phyloP scores from a whole-genome alignment of 225 moss, liverwort and hornwort genomes.

The Ulota crispa region DNA sequence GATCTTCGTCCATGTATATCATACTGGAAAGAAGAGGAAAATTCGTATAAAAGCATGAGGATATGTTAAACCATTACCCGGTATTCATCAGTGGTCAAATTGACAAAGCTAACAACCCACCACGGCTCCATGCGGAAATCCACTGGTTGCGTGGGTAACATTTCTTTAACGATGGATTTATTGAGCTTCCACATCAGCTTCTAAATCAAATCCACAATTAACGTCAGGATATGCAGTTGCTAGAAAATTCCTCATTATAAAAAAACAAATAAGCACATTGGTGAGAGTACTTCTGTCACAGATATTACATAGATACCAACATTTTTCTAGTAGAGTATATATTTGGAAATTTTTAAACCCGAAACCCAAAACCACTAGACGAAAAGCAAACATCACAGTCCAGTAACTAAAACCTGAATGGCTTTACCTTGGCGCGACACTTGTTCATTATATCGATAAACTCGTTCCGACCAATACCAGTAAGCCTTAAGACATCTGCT shows the following conservation, averaged over 20 bases:
- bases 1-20: not conserved
- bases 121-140: constrained; percentile 92
- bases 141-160: constrained; percentile 79
- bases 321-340: not conserved
- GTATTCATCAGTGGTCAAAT: constrained; percentile 90
- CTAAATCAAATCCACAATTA: constrained; percentile 41
- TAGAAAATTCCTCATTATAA: not conserved
- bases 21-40: constrained; percentile 3
- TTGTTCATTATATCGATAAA: constrained; percentile 99
- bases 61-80: constrained; percentile 60
- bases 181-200: constrained; percentile 99
- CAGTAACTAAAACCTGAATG: constrained; percentile 10
- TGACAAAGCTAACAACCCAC: constrained; percentile 95
- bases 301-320: not conserved
- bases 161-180: constrained; percentile 93
- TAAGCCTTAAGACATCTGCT: constrained; percentile 86
- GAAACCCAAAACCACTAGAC: not conserved
- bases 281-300: not conserved
- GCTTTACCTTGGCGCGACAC: constrained; percentile 88
- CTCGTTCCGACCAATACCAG: constrained; percentile 96
- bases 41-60: constrained; percentile 13
- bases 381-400: not conserved
- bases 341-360: not conserved
- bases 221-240: not conserved
- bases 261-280: not conserved